Base-by-base conservation (phyloP, 225 moss, liverwort and hornwort species). In the Bryoerythrophyllum caledonicum region DNA sequence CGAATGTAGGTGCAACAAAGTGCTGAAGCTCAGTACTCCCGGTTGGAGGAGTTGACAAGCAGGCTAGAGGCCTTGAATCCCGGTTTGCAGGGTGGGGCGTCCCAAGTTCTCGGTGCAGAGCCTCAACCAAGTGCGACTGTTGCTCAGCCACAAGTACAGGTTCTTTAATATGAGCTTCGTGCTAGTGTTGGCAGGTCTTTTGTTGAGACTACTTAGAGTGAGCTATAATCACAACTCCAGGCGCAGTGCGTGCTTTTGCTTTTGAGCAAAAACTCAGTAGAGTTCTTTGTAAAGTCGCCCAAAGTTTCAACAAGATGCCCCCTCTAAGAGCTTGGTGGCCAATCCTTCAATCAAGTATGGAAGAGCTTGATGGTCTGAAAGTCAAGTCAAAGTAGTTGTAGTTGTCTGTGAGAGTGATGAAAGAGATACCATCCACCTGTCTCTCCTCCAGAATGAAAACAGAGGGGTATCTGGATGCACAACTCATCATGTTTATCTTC, bases 11-110 rank as follows among this genome's bases (percentile, higher is more conserved):
- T 99, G 72, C 92, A 99, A 93, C 94, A 95, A 85, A 99, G 97
- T 88, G 95, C 97, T 44, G 86, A 95, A 74, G 93, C 94, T 74
- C 93, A 95, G 75, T 99, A 99, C 68, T 73, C 91, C 16, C 92
- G 94, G 13, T 84, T 99, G 15, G 90, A 99, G 40, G 94, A 99
- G 63, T 87, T 99, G 78, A 93, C 97, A 13, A 85, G 83, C 81
- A 93, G 94, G 63, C 80, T 99, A 65, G 97, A 94, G 81, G 97
- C 94, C 52, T 79, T 94, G 65, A 99, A 99, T 81, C 94, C 97
- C 64, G 82, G 78, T 63, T 80, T 86, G 74, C 81, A 84, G 67
- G 94, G 92, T 65, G 88, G 88, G 65, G 86, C 88, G 27, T 79
- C 89, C 25, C 82, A 89, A 77, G 78, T 88, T 48, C 84, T 89